Evolutionary conservation across 2,329 filamentous ascomycete species (phyloP).

Genomic region (Alternaria infectoria): DNA sequence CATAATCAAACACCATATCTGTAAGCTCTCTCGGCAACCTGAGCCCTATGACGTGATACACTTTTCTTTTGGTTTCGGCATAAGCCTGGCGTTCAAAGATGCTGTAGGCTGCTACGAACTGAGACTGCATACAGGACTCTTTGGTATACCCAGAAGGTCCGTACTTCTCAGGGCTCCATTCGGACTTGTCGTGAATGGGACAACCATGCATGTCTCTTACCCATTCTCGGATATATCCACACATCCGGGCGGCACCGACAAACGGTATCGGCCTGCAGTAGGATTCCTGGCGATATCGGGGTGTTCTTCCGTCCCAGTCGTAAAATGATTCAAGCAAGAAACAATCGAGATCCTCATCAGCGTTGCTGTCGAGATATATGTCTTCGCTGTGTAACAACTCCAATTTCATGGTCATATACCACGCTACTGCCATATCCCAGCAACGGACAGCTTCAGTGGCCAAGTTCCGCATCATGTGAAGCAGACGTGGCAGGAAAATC

Average conservation of each 20-base stretch:
- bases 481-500: not conserved
- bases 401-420: not conserved
- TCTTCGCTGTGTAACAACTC: not conserved
- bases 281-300: not conserved
- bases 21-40: not conserved
- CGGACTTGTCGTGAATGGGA: not conserved
- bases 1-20: not conserved
- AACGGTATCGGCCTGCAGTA: not conserved
- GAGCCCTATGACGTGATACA: not conserved
- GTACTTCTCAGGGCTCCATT: not conserved
- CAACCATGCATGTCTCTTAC: not conserved
- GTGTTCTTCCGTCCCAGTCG: not conserved
- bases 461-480: not conserved
- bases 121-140: too few relatives aligned
- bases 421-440: not conserved
- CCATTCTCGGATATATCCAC: not conserved
- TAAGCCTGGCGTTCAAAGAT: not conserved
- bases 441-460: not conserved
- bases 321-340: not conserved
- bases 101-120: not conserved
- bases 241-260: not conserved
- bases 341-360: too few relatives aligned
- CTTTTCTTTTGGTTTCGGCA: not conserved
- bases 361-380: too few relatives aligned
- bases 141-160: not conserved